phyloP scores from a whole-genome alignment of 2,329 filamentous ascomycete species.

The Ustulina deusta region DNA sequence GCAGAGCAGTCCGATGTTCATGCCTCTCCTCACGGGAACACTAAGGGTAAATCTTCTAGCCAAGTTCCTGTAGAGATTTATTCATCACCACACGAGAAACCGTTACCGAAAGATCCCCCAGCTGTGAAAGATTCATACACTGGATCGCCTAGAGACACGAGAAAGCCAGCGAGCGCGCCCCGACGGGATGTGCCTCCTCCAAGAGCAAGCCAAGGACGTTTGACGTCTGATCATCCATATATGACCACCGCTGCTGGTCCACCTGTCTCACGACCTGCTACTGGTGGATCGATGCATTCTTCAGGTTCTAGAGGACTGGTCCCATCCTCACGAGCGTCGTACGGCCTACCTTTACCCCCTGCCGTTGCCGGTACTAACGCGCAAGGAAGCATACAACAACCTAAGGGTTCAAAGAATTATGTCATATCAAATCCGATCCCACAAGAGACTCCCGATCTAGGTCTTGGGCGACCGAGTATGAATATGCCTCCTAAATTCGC shows the following conservation, averaged over 20 bases:
- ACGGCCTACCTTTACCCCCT: constrained; percentile 89
- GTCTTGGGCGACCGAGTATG: constrained; percentile 71
- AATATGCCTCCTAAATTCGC: constrained; percentile 70
- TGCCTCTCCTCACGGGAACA: constrained; percentile 51
- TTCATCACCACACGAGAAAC: constrained; percentile 64
- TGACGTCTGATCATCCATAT: constrained; percentile 66
- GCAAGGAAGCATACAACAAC: constrained; percentile 90
- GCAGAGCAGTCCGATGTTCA: constrained; percentile 53
- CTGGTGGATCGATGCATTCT: constrained; percentile 83
- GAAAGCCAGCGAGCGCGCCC: constrained; percentile 63
- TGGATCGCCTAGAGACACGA: constrained; percentile 50
- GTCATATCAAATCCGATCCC: constrained; percentile 76
- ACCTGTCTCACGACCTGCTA: constrained; percentile 74
- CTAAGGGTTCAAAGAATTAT: constrained; percentile 74
- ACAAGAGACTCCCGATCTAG: constrained; percentile 63
- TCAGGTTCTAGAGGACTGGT: constrained; percentile 72
- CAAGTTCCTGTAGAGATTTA: constrained; percentile 63
- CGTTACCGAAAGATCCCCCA: constrained; percentile 69
- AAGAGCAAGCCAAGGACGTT: constrained; percentile 63
- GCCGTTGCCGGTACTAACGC: constrained; percentile 89
- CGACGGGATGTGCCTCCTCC: constrained; percentile 60
- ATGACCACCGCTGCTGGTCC: constrained; percentile 60
- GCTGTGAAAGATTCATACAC: constrained; percentile 58
- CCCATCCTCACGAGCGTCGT: constrained; percentile 72
- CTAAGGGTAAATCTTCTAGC: constrained; percentile 66